Conservation (phyloP, 139 green algal species). For the Haematococcus lacustris region DNA sequence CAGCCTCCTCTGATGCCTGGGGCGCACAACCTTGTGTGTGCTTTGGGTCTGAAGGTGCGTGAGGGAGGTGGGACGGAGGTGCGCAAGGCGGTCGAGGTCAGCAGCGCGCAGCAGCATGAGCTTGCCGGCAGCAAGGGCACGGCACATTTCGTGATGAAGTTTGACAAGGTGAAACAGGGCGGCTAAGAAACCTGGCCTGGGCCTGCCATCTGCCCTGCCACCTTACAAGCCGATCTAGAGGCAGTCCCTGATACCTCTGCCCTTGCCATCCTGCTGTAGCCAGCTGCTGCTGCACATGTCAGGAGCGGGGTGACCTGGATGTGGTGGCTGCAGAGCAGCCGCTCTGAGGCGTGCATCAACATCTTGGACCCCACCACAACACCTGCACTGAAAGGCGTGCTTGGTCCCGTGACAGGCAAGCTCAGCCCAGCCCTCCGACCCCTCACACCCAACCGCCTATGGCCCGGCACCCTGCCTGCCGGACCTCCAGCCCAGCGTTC, state of each 20-base stretch:
- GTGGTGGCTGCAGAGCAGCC: neutral
- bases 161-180: slow-evolving; percentile 37
- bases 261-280: neutral
- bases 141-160: slow-evolving; percentile 68
- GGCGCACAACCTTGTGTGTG: neutral
- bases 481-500: neutral
- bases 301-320: neutral
- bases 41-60: slow-evolving; percentile 1
- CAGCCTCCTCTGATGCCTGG: neutral
- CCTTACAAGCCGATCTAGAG: neutral
- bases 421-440: neutral
- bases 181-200: too few species aligned
- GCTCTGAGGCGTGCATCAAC: slow-evolving; percentile 20
- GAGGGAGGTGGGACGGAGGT: slow-evolving; percentile 1
- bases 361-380: neutral
- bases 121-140: slow-evolving; percentile 35
- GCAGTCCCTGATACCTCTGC: neutral
- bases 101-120: neutral
- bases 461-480: neutral
- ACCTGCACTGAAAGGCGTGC: slow-evolving; percentile 8
- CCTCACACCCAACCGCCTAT: neutral
- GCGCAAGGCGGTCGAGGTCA: slow-evolving; percentile 2
- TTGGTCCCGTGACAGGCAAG: neutral
- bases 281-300: neutral
- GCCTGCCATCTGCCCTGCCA: neutral